Evolutionary conservation across 2,329 filamentous ascomycete species (phyloP).

Genomic region (Scolecobasidium constrictum): DNA sequence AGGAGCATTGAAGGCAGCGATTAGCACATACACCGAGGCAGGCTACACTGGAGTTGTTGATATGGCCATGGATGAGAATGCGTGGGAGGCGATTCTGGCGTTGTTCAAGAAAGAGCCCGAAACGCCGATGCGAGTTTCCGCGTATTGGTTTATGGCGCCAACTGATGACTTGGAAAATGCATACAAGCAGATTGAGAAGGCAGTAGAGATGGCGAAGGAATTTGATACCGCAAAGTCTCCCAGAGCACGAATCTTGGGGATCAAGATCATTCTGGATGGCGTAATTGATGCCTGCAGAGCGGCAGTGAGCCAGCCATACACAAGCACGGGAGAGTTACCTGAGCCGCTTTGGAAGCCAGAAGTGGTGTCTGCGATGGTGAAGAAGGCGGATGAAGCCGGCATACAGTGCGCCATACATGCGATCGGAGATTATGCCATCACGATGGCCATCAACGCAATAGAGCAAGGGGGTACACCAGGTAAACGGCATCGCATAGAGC

Average conservation of each 20-base stretch:
- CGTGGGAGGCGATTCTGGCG: conserved; percentile 39
- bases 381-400: conserved; percentile 40
- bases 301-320: conserved; percentile 48
- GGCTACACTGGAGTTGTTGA: conserved; percentile 47
- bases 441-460: conserved; percentile 47
- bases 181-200: conserved; percentile 40
- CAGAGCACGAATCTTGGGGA: conserved; percentile 44
- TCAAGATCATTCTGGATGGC: conserved; percentile 56
- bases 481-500: conserved; percentile 52
- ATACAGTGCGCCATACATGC: conserved; percentile 55
- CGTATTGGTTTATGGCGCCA: conserved; percentile 46
- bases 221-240: conserved; percentile 35
- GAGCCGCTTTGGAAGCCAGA: conserved; percentile 45
- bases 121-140: conserved; percentile 39
- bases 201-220: conserved; percentile 34
- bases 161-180: conserved; percentile 31
- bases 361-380: conserved; percentile 43
- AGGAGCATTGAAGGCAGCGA: conserved; percentile 34
- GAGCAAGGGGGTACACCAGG: conserved; percentile 28
- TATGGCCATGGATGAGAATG: conserved; percentile 49
- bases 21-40: conserved; percentile 37
- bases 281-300: conserved; percentile 57
- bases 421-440: conserved; percentile 51
- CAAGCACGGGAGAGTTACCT: conserved; percentile 31
- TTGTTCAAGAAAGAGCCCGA: conserved; percentile 22